Conservation (phyloP, 805 yeast genomes). For the Grigorovia jiainica region DNA sequence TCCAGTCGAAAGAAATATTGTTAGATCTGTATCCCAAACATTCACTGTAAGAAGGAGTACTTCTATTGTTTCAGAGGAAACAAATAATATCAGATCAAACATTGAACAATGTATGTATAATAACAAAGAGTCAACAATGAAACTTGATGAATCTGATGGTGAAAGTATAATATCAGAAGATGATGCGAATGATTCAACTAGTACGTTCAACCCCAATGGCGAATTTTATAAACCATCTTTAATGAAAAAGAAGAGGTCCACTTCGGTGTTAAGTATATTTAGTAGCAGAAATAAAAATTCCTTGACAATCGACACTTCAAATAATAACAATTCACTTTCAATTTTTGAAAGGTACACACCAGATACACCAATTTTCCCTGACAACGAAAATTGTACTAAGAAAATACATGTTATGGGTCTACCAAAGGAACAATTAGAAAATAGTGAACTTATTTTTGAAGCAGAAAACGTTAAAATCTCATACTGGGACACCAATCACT, state of each 20-base stretch:
- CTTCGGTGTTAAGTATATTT: conserved; percentile 22
- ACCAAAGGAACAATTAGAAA: not conserved
- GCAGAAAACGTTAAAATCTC: conserved; percentile 13
- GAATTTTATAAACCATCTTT: conserved; percentile 15
- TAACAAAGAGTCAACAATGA: not conserved
- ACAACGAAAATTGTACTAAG: not conserved
- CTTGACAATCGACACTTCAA: conserved; percentile 6
- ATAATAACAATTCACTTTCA: conserved; percentile 3
- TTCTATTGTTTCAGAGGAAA: conserved; percentile 4
- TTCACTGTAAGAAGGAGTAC: conserved; percentile 10
- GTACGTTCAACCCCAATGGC: conserved; percentile 13
- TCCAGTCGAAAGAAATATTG: conserved; percentile 5
- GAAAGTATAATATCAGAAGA: not conserved
- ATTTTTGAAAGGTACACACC: not conserved
- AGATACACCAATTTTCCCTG: not conserved
- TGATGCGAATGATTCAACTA: not conserved
- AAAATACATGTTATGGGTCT: not conserved
- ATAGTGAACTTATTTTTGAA: conserved; percentile 9
- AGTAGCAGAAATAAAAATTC: conserved; percentile 13
- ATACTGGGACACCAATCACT: conserved; percentile 17
- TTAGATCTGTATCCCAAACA: conserved; percentile 12
- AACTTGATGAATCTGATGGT: not conserved
- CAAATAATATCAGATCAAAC: not conserved
- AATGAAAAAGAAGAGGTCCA: conserved; percentile 10
- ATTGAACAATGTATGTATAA: no score